Conservation (phyloP, 116 monocot species). For the Posidonia oceanica region DNA sequence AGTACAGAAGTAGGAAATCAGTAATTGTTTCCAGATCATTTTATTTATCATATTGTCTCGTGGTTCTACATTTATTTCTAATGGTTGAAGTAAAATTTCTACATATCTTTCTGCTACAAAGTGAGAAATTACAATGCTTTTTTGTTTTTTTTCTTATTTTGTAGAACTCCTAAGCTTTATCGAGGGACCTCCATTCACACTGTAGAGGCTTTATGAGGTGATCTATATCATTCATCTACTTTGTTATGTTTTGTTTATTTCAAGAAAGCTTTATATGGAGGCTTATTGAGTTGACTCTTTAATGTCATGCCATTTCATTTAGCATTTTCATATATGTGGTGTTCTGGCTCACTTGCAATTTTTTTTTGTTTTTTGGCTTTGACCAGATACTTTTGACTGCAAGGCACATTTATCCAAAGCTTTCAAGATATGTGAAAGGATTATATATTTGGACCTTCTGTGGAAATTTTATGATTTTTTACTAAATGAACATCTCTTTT, state of each 20-base stretch:
- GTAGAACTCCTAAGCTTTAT: no score
- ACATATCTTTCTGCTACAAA: no score
- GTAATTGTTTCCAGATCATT: no score
- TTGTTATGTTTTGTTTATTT: neutral
- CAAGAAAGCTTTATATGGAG: neutral
- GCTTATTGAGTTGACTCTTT: no score
- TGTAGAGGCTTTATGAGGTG: slow-evolving; percentile 96
- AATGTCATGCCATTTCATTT: neutral
- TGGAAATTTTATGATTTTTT: neutral
- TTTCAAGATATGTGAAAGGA: slow-evolving; percentile 55
- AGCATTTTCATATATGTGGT: neutral
- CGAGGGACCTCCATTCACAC: slow-evolving; percentile 97
- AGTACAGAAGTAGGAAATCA: no score
- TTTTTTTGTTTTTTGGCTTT: slow-evolving; percentile 4
- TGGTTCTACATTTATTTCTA: no score
- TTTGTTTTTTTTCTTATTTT: no score
- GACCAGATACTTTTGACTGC: no score
- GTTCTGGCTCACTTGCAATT: neutral
- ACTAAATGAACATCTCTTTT: neutral
- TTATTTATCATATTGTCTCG: no score
- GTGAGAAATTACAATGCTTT: no score
- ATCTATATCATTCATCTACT: slow-evolving; percentile 10
- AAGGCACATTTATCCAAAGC: slow-evolving; percentile 56
- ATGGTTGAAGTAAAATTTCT: no score
- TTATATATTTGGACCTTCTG: no score